Conservation (phyloP, 1,284 basidiomycete genomes). For the Tylopilus microsporus region DNA sequence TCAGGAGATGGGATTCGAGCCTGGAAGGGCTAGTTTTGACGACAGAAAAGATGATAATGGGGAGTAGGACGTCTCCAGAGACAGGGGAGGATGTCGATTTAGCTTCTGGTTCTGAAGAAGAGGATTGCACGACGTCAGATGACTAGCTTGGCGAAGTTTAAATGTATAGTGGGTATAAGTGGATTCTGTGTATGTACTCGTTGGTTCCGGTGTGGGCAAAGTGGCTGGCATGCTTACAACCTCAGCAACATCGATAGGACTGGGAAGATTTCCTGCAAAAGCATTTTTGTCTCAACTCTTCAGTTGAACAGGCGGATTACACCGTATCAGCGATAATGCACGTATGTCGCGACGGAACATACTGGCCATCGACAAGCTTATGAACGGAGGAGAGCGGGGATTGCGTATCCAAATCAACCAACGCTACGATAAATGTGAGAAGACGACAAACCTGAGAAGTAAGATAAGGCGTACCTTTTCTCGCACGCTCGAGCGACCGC, state of each 20-base stretch:
- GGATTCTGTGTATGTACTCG: background rate
- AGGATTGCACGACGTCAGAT: constrained; percentile 20
- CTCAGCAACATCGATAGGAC: constrained; percentile 36
- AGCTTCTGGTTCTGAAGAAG: constrained; percentile 17
- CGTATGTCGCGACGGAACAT: background rate
- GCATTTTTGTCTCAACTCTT: constrained; percentile 46
- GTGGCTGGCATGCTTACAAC: too few relatives aligned
- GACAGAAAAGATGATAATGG: constrained; percentile 86
- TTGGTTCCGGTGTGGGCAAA: background rate
- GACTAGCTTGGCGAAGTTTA: background rate
- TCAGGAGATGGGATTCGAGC: constrained; percentile 66
- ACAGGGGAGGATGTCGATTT: constrained; percentile 42
- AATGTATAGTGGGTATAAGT: background rate
- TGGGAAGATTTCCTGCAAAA: too few relatives aligned
- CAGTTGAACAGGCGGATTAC: constrained; percentile 65
- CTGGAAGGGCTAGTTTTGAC: constrained; percentile 84
- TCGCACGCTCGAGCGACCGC: constrained; percentile 71
- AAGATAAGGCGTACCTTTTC: constrained; percentile 38
- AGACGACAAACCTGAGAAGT: background rate
- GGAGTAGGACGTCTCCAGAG: constrained; percentile 77
- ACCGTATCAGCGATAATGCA: background rate
- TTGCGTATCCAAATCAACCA: constrained; percentile 61
- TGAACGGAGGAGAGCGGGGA: constrained; percentile 70
- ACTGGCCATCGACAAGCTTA: constrained; percentile 70
- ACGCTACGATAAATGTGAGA: constrained; percentile 40